Base-by-base conservation (phyloP, 2,329 filamentous ascomycete genomes). In the Acrocalymma vagum region DNA sequence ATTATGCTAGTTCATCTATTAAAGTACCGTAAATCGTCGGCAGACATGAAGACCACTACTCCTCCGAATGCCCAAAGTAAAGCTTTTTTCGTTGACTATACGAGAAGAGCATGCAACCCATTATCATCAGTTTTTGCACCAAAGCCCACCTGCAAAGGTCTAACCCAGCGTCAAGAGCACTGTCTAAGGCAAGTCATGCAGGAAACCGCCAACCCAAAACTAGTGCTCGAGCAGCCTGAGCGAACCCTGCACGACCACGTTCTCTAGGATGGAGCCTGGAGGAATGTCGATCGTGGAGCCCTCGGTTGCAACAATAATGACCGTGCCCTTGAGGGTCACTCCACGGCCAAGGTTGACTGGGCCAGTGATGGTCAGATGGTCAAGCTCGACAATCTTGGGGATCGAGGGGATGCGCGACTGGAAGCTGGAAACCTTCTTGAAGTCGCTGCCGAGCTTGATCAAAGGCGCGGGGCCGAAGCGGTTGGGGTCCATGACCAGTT, bases 351-450 rank as follows among this genome's bases (percentile, higher is more conserved):
- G 84, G 79, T 96, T 97, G 73, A 99, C 94, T 29, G 91, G 90
- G 68, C 94, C 94, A 23, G 94, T 99, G 63, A 99, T 96, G 68
- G 94, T 99, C 45, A 99, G 83, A 71, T 99, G 94, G 68, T 95
- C 90, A 32, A 94, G 83, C 78, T 95, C 90, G 56, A 94, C 84
- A 61, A 95, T 92, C 82, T 90, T 92, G 67, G 90, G 90, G 63
- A 95, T 95, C 53, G 86, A 90, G 9, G 87, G 81, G 59, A 95
- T 92, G 69, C 87, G 87, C 75, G 90, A 86, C 78, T 91, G 87
- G 82, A 95, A 95, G 79, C 91, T 94, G 1, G 93, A 97, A 25
- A 99, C 94, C 86, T 99, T 99, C 88, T 99, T 99, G 85, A 99
- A 99, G 82, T 99, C 94, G 66, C 85, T 86, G 62, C 94, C 94